Base-by-base conservation (phyloP, 2,329 filamentous ascomycete genomes). In the Nemania bipapillata region DNA sequence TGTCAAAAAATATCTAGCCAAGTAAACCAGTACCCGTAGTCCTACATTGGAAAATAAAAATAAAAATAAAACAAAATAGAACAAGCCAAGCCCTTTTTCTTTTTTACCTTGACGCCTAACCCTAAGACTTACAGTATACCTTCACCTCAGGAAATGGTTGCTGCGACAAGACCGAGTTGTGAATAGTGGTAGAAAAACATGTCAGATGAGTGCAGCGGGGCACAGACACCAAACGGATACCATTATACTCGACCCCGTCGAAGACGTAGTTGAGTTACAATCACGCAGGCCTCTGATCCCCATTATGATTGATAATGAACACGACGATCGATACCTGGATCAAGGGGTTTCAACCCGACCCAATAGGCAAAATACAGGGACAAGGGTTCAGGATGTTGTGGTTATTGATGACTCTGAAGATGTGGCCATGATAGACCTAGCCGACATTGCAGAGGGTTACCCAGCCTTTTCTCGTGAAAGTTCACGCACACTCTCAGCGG, bases 141-240 rank as follows among this genome's bases (percentile, higher is more conserved):
- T 77, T 6, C 83, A 86, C 4, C 76, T 82, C 11, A 63, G 75
- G 2, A 83, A 81, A 75, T 75, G 87, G 9, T 72, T 85, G 0
- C 68, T 56, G 0, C n/a, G 37, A 1, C 63, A 72, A 1, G 68
- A 78, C 26, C 37, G 45, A 1, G 47, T 72, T 22, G 35, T 66
- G 11, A 3, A 40, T 17, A 22, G 7, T n/a, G 12, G 6, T 11
- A 47, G 12, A 40, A 22, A 17, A 40, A 2, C 9, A 12, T 7
- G 40, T 32, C 28, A 37, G 26, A 22, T 35, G 8, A 28, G 15
- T 5, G 24, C 17, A 9, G 32, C 35, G 12, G 2, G 1, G 15
- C 37, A 8, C 26, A 8, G 24, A 4, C 24, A 6, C 26, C 20
- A 6, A 30, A 20, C 17, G 20, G 40, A 57, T 28, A 24, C 53